A percentile compares a stretch with the other conserved stretches of the same genome.
Conservation (phyloP, 345 rosid species). For the Populus tremula region DNA sequence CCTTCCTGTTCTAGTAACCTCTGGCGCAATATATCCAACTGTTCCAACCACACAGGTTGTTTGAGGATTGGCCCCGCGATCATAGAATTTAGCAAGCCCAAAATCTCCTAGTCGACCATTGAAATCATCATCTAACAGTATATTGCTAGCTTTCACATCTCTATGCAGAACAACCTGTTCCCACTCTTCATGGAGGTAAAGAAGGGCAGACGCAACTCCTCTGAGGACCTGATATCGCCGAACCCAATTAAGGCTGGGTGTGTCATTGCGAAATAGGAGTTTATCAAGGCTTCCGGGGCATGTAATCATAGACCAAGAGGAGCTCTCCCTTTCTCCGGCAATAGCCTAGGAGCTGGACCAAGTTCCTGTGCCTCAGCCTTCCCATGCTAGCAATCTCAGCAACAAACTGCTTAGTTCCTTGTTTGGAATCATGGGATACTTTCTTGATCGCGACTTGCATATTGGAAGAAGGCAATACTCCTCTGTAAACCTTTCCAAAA, state of each 20-base stretch:
- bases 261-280: not conserved
- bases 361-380: constrained; percentile 6
- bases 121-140: constrained; percentile 1
- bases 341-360: constrained; percentile 1
- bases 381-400: constrained; percentile 12
- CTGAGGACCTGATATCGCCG: not conserved
- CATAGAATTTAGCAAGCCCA: constrained; percentile 6
- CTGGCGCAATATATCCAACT: constrained; percentile 2
- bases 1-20: constrained; percentile 4
- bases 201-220: constrained; percentile 2
- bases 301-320: constrained; percentile 4
- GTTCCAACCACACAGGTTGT: constrained; percentile 9
- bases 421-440: not conserved
- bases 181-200: constrained; percentile 12
- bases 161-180: constrained; percentile 8
- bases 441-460: not conserved
- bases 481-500: constrained; percentile 11
- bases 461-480: not conserved
- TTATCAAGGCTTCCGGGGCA: constrained; percentile 4
- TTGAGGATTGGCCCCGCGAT: not conserved
- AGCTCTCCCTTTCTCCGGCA: constrained; percentile 2
- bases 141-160: constrained; percentile 9
- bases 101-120: constrained; percentile 5
- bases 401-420: constrained; percentile 3
- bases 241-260: not conserved